Base-by-base conservation (phyloP, 108 stramenopile species). In the Skeletonema marinoi region DNA sequence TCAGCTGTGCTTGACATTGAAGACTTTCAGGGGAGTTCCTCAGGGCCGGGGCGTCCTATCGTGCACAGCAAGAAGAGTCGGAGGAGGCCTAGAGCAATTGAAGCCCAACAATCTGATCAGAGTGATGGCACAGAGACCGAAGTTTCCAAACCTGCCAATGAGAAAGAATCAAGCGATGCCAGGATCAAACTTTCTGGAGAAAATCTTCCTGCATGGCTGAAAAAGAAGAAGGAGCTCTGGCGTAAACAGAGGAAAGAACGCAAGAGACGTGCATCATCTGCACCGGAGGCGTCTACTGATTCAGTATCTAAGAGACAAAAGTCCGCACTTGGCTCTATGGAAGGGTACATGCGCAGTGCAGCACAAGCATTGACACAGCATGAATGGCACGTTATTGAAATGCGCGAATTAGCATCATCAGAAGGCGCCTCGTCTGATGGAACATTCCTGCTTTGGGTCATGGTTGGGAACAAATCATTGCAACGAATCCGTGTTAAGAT, bases 361-460 rank as follows among this genome's bases (percentile, higher is more conserved):
- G 89, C 90, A 14, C 64, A 77, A 51, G 77, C 81, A 35, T 66
- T 95, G 60, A 62, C 73, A 17, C 82, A 87, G 36, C 80, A 88
- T 60, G 91, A 92, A 66, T 95, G 95, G 97, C 96, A 98, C 70
- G 85, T 98, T 29, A 77, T 98, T 48, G 99, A 99, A 82, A 71
- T 98, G 21, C 93, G 97, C 25, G 96, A 96, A 13, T 78, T 90
- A 70, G 78, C 93, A 35, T 81, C 83, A 9, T 95, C 88, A 10
- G 92, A 93, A 51, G 66, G 78, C 30, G 75, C 69, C 16, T 82
- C 88, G 25, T 80, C 88, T 7, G 88, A 90, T 71, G 98, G 98
- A 35, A 89, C 82, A 19, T 93, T 98, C 69, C 73, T 87, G n/a
- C 80, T 96, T 2, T 98, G 92, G 88, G 96, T 93, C 13, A 90